Evolutionary conservation across 192 early-diverging fungal genomes (phyloP).

Genomic region (Piromyces finnis): DNA sequence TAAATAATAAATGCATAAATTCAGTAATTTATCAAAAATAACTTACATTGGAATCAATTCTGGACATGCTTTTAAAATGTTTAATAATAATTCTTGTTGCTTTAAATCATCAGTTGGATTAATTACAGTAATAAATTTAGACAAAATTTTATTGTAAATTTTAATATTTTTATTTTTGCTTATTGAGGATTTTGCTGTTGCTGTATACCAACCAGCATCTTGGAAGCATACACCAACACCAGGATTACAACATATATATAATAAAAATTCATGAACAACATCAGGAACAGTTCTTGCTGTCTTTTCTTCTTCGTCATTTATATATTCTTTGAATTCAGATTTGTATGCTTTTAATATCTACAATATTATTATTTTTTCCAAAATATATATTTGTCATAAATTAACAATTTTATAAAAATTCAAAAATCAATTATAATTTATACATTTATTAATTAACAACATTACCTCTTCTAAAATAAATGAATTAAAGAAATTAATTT

Average conservation of each 20-base stretch:
- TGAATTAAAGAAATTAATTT: conserved; percentile 51
- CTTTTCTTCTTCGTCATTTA: conserved; percentile 3
- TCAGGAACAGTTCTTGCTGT: conserved; percentile 23
- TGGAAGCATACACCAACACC: conserved; percentile 55
- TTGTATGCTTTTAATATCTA: conserved; percentile 33
- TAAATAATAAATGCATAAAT: too few relatives aligned
- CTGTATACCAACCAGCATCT: conserved; percentile 61
- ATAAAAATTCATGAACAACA: conserved; percentile 48
- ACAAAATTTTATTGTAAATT: conserved; percentile 32
- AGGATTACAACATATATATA: conserved; percentile 49
- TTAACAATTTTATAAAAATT: background rate
- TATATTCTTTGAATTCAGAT: conserved; percentile 10
- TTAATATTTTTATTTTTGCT: conserved; percentile 9
- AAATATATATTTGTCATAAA: background rate
- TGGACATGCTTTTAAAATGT: conserved; percentile 45
- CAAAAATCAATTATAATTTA: too few relatives aligned
- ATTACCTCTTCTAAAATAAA: conserved; percentile 42
- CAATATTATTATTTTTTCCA: conserved; percentile 29
- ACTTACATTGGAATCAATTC: conserved; percentile 54
- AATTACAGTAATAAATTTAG: conserved; percentile 30
- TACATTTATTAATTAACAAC: too few relatives aligned
- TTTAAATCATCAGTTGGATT: conserved; percentile 39
- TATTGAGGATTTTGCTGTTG: conserved; percentile 5
- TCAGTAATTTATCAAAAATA: too few relatives aligned
- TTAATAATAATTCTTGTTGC: conserved; percentile 48